Evolutionary conservation across 208 protist genomes (phyloP).

Genomic region (Acanthamoeba castellanii): DNA sequence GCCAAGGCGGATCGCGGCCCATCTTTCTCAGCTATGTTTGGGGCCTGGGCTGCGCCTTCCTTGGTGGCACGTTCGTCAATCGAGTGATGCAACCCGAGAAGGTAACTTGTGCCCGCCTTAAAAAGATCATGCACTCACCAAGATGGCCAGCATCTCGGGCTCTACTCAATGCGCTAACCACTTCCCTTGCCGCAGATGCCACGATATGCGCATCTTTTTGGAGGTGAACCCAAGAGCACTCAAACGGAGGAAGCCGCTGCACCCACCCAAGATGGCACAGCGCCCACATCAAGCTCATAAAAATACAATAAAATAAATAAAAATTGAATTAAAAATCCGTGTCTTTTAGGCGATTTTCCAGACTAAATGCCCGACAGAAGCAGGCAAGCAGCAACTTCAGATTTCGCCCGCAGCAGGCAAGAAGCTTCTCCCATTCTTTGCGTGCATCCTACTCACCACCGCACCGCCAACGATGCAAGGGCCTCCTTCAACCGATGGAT

Average conservation of each 20-base stretch:
- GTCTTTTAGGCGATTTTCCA: not conserved
- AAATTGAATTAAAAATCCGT: not conserved
- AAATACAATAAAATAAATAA: not conserved
- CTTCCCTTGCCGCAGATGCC: not conserved
- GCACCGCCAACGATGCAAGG: slow-evolving; percentile 17
- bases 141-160: not conserved
- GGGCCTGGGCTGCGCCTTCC: slow-evolving; percentile 34
- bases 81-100: slow-evolving; percentile 28
- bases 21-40: slow-evolving; percentile 43
- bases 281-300: not conserved
- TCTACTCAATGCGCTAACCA: too few species aligned
- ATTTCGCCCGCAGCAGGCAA: not conserved
- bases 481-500: not conserved
- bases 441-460: not conserved
- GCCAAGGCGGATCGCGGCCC: slow-evolving; percentile 2
- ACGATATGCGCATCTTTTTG: slow-evolving; percentile 27
- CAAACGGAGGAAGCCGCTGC: not conserved
- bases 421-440: not conserved
- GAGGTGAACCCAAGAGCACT: not conserved
- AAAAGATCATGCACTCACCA: not conserved
- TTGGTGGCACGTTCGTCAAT: slow-evolving; percentile 39
- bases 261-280: not conserved
- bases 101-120: not conserved
- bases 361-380: not conserved
- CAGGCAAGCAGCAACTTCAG: too few species aligned